These are phyloP conservation scores for Hylodesmum podocarpum DNA, from an alignment of 306 rosid genomes.

Conservation along the genomic window DNA sequence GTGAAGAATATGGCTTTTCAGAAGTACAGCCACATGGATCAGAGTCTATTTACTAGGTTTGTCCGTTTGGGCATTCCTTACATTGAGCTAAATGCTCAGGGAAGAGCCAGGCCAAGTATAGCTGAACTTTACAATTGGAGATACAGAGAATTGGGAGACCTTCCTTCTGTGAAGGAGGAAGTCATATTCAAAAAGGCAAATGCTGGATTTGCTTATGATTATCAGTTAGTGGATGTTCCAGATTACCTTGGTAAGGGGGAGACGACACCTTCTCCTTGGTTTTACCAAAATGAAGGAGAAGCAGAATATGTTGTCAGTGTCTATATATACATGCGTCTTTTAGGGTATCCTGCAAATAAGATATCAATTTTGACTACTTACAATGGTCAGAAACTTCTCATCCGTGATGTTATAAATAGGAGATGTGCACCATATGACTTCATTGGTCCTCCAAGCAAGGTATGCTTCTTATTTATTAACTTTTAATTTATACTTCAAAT, in stretches of 20 bases:
- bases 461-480: constrained; percentile 21
- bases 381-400: constrained; percentile 98
- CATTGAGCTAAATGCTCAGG: constrained; percentile 98
- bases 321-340: constrained; percentile 87
- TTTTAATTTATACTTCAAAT: constrained; percentile 14
- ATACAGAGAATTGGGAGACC: constrained; percentile 96
- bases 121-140: constrained; percentile 97
- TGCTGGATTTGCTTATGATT: constrained; percentile 95
- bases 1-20: constrained; percentile 99
- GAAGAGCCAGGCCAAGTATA: constrained; percentile 95
- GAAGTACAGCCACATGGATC: constrained; percentile 99
- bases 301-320: constrained; percentile 96
- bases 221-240: constrained; percentile 92
- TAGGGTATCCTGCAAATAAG: constrained; percentile 94
- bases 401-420: constrained; percentile 89
- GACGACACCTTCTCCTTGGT: constrained; percentile 97
- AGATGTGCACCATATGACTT: constrained; percentile 89
- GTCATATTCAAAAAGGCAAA: constrained; percentile 68
- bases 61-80: constrained; percentile 97
- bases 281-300: constrained; percentile 96
- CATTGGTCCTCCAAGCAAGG: constrained; percentile 98
- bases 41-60: constrained; percentile 92
- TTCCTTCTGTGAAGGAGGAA: constrained; percentile 71
- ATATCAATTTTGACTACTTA: constrained; percentile 98
- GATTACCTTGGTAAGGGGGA: constrained; percentile 94